Percentiles rank a stretch among this genome's conserved stretches.
Evolutionary conservation across 2,329 filamentous ascomycete species (phyloP).

Genomic region (Cryphonectria radicalis): DNA sequence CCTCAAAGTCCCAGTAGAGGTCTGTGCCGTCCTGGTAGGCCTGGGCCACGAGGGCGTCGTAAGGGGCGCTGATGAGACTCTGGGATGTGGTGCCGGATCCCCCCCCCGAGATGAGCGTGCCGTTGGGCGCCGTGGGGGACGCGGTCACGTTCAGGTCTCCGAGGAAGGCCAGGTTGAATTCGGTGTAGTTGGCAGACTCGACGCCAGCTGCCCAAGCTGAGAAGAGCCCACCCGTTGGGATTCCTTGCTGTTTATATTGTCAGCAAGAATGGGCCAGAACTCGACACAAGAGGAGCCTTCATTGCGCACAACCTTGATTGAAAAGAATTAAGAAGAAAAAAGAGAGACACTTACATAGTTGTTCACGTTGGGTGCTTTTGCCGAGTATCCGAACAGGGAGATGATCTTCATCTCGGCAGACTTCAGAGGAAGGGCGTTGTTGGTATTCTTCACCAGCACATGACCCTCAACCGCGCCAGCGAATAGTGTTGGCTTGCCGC

Average conservation of each 20-base stretch:
- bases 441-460: slow-evolving; percentile 66
- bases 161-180: slow-evolving; percentile 37
- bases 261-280: not conserved
- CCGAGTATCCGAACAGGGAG: slow-evolving; percentile 65
- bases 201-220: slow-evolving; percentile 46
- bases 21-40: slow-evolving; percentile 59
- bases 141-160: slow-evolving; percentile 25
- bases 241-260: not conserved
- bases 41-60: slow-evolving; percentile 56
- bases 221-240: slow-evolving; percentile 32
- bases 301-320: not conserved
- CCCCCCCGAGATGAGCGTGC: slow-evolving; percentile 48
- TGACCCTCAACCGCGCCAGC: slow-evolving; percentile 65
- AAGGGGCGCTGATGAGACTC: slow-evolving; percentile 52
- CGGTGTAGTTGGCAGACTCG: slow-evolving; percentile 42
- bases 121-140: slow-evolving; percentile 43
- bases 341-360: slow-evolving; percentile 35
- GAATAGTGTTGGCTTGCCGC: slow-evolving; percentile 46
- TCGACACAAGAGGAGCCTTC: not conserved
- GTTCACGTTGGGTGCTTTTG: slow-evolving; percentile 49
- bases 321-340: not conserved
- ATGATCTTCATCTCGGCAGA: slow-evolving; percentile 57
- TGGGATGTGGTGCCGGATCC: slow-evolving; percentile 47
- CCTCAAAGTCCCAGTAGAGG: slow-evolving; percentile 62
- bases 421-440: slow-evolving; percentile 58